These are phyloP conservation scores for Hymenoscyphus infarciens DNA, from an alignment of 2,329 filamentous ascomycete species.

Conservation along the genomic window DNA sequence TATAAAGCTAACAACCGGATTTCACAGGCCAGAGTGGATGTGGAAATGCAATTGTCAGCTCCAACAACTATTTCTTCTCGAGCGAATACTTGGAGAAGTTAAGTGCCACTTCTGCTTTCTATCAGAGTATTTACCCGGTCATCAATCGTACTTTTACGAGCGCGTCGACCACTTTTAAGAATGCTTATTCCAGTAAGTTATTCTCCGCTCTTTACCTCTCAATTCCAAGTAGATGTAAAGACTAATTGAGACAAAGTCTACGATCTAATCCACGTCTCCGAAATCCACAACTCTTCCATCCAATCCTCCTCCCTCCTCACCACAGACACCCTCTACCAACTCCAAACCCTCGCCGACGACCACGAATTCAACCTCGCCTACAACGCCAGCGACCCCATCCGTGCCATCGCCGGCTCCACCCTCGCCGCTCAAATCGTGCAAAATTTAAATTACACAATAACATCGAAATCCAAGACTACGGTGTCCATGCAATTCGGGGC, in stretches of 20 bases:
- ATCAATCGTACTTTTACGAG: slow-evolving; percentile 49
- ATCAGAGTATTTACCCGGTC: slow-evolving; percentile 50
- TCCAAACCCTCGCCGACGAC: slow-evolving; percentile 69
- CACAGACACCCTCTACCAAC: slow-evolving; percentile 53
- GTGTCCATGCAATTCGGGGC: slow-evolving; percentile 57
- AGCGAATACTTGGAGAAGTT: slow-evolving; percentile 44
- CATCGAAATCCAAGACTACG: slow-evolving; percentile 41
- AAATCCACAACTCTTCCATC: slow-evolving; percentile 59
- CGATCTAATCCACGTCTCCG: slow-evolving; percentile 57
- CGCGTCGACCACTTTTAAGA: slow-evolving; percentile 51
- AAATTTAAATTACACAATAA: slow-evolving; percentile 51
- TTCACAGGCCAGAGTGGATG: slow-evolving; percentile 47
- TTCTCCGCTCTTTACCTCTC: slow-evolving; percentile 1
- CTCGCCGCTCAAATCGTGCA: slow-evolving; percentile 41
- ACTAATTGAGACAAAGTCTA: slow-evolving; percentile 44
- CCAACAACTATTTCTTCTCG: slow-evolving; percentile 51
- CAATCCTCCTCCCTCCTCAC: slow-evolving; percentile 58
- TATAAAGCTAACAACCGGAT: neutral
- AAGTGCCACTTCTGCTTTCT: slow-evolving; percentile 56
- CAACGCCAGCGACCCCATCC: slow-evolving; percentile 67
- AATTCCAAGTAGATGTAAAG: neutral
- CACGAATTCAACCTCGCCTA: slow-evolving; percentile 83
- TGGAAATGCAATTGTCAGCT: slow-evolving; percentile 51
- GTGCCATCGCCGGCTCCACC: slow-evolving; percentile 55
- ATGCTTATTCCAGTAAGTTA: slow-evolving; percentile 57